Base-by-base conservation (phyloP, 768 basidiomycete species). In the Phaeolepiota aurea region DNA sequence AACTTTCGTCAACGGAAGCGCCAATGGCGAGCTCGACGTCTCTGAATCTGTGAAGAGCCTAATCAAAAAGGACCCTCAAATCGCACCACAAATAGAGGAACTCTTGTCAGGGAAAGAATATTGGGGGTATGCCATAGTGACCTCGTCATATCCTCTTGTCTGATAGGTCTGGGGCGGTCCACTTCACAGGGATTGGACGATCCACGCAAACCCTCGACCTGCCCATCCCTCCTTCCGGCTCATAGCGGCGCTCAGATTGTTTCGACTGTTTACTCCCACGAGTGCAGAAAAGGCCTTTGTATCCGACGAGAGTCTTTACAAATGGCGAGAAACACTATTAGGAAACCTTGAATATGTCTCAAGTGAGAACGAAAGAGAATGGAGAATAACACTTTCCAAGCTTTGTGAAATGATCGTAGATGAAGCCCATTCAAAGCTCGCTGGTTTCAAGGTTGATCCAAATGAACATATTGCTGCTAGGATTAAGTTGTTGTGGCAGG, bases 141-240 rank as follows among this genome's bases (percentile, higher is more conserved):
- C 9, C 25, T 43, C 42, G 42, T 32, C 32, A 11, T 21, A 11
- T 38, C 18, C 4, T 32, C 38, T 22, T 32, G 21, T 15, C 41
- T 44, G 31, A 33, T 30, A 37, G 42, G 20, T 22, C 22, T 37
- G n/a, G n/a, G n/a, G n/a, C n/a, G n/a, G n/a, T n/a, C n/a, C n/a
- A n/a, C n/a, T n/a, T n/a, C n/a, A 28, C 55, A 93, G 92, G 19
- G 77, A 89, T 43, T 93, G 89, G 82, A 85, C 79, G 1, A 57
- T 94, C 18, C 78, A 91, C 48, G 63, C 64, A 7, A 62, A 66
- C 2, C 78, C 81, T 9, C 50, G 54, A 2, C 73, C 82, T 12
- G 77, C 79, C 10, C 73, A 83, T 48, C 87, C 89, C 1, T 94
- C 89, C 1, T 92, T 82, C 61, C 76, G 87, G 11, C 59, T 93